Evolutionary conservation across 1,139 yeast genomes (phyloP).

Genomic region (Meyerozyma elateridarum): DNA sequence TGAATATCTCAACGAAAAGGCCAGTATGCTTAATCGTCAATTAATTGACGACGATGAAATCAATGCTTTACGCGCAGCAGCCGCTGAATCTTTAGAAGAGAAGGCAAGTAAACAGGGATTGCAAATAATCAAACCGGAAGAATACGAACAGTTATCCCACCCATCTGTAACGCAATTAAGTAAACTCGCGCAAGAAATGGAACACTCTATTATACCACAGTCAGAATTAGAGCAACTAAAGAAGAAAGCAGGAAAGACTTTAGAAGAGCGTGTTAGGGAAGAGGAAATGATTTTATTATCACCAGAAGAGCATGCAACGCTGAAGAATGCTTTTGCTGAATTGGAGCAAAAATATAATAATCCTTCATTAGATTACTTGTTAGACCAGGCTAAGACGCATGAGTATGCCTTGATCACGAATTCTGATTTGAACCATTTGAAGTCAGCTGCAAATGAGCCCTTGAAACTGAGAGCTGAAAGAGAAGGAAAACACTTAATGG

Average conservation of each 20-base stretch:
- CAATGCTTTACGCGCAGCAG: too few relatives aligned
- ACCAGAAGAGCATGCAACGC: conserved; percentile 7
- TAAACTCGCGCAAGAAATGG: conserved; percentile 14
- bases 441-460: conserved; percentile 10
- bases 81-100: conserved; percentile 17
- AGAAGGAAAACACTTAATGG: conserved; percentile 20
- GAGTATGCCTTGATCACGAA: conserved; percentile 13
- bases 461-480: conserved; percentile 24
- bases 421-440: conserved; percentile 10
- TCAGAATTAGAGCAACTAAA: conserved; percentile 11
- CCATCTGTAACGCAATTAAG: conserved; percentile 23
- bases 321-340: conserved; percentile 3
- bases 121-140: conserved; percentile 9
- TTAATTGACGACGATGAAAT: too few relatives aligned
- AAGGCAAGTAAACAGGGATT: conserved; percentile 16
- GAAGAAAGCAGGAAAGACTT: conserved; percentile 11
- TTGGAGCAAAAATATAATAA: conserved; percentile 1
- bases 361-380: conserved; percentile 18
- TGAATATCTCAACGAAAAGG: conserved; percentile 5
- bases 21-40: too few relatives aligned
- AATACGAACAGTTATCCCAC: conserved; percentile 10
- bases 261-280: conserved; percentile 14
- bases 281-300: conserved; percentile 11
- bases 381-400: conserved; percentile 19
- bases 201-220: conserved; percentile 16